Conservation (phyloP, 1,139 yeast species). For the Pichia sp. region DNA sequence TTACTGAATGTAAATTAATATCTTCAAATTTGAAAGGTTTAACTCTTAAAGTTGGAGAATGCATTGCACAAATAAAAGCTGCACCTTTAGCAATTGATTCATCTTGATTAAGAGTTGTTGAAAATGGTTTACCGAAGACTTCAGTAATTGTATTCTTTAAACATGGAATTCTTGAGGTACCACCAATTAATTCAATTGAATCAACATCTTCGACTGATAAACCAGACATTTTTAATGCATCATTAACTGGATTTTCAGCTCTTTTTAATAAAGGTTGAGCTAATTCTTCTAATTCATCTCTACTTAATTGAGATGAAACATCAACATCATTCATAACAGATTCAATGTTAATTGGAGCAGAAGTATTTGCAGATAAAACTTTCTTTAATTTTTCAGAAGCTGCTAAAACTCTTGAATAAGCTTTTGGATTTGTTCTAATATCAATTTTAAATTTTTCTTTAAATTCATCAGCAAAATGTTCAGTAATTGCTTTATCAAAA, state of each 20-base stretch:
- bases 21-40: constrained; percentile 99
- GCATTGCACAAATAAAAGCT: constrained; percentile 98
- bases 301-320: constrained; percentile 80
- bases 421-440: constrained; percentile 85
- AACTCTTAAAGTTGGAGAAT: constrained; percentile 97
- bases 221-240: constrained; percentile 78
- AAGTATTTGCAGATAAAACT: constrained; percentile 90
- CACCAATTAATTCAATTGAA: constrained; percentile 93
- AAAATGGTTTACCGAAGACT: constrained; percentile 79
- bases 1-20: constrained; percentile 83
- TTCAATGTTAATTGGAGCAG: constrained; percentile 94
- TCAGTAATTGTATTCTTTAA: constrained; percentile 76
- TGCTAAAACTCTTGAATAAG: constrained; percentile 83
- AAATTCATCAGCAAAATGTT: constrained; percentile 92
- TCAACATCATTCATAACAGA: constrained; percentile 97
- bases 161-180: constrained; percentile 95
- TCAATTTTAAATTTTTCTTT: constrained; percentile 89
- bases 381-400: constrained; percentile 94
- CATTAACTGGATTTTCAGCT: constrained; percentile 69
- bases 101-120: constrained; percentile 96
- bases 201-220: constrained; percentile 69
- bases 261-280: constrained; percentile 75
- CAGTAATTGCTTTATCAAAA: constrained; percentile 87
- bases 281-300: constrained; percentile 90
- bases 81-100: constrained; percentile 99